These are phyloP conservation scores for Sporisorium graminicola DNA, from an alignment of 1,284 basidiomycete genomes.

Conservation along the genomic window DNA sequence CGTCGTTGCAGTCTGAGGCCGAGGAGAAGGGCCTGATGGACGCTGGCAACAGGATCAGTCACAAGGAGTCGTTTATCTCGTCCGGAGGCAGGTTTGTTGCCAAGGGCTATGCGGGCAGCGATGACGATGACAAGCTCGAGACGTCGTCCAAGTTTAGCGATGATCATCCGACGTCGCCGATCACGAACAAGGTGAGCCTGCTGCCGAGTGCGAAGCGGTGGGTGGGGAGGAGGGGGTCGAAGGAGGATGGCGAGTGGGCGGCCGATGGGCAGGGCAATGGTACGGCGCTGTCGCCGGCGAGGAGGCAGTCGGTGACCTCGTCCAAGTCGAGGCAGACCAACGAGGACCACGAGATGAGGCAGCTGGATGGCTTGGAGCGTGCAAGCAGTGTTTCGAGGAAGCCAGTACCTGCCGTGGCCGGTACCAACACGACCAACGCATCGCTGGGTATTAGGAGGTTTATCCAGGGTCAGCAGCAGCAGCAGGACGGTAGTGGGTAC, in stretches of 20 bases:
- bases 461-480: conserved; percentile 19
- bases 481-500: too few species aligned
- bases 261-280: neutral
- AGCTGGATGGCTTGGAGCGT: conserved; percentile 29
- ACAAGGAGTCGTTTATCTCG: conserved; percentile 44
- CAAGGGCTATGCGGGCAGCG: conserved; percentile 30
- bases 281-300: conserved; percentile 12
- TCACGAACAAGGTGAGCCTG: conserved; percentile 39
- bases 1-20: conserved; percentile 53
- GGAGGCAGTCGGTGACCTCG: conserved; percentile 34
- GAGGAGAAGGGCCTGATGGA: conserved; percentile 51
- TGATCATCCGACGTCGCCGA: conserved; percentile 38
- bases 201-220: conserved; percentile 43
- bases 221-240: conserved; percentile 19
- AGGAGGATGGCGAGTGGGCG: conserved; percentile 33
- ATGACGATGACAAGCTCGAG: conserved; percentile 53
- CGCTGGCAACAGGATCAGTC: conserved; percentile 3
- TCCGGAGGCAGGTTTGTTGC: conserved; percentile 20
- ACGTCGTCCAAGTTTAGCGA: conserved; percentile 37
- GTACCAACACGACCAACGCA: conserved; percentile 4
- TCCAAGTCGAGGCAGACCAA: conserved; percentile 30
- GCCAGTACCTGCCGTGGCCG: neutral
- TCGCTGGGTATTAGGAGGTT: conserved; percentile 49
- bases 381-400: conserved; percentile 10
- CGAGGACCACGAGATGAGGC: conserved; percentile 54